A percentile compares a stretch with the other conserved stretches of the same genome.
phyloP scores from a whole-genome alignment of 305 asterid genomes.

The Euphrasia arctica region DNA sequence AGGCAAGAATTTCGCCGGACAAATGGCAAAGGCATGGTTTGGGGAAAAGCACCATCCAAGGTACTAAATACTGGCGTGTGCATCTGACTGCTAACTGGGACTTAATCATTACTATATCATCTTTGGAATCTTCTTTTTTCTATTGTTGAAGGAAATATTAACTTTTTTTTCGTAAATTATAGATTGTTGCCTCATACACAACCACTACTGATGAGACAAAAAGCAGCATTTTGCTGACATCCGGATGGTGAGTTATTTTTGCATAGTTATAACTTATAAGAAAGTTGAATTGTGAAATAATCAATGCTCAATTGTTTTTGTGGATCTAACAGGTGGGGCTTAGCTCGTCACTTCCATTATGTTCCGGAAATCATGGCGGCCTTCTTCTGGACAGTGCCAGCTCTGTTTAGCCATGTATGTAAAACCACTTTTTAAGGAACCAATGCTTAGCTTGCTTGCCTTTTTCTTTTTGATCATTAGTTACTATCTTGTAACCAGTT shows the following conservation, averaged over 20 bases:
- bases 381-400: constrained; percentile 93
- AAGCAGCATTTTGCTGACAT: constrained; percentile 76
- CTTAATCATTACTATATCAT: not conserved
- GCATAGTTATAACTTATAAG: not conserved
- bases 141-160: constrained; percentile 16
- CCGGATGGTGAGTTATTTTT: constrained; percentile 75
- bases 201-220: constrained; percentile 76
- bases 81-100: not conserved
- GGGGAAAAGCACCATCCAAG: constrained; percentile 99
- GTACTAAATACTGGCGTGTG: constrained; percentile 29
- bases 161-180: constrained; percentile 18
- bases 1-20: constrained; percentile 91
- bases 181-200: constrained; percentile 87
- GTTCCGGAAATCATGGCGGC: constrained; percentile 87
- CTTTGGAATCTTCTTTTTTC: not conserved
- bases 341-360: constrained; percentile 95
- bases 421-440: not conserved
- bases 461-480: not conserved
- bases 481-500: not conserved
- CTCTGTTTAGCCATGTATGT: constrained; percentile 80
- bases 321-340: constrained; percentile 77
- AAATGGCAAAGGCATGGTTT: constrained; percentile 79
- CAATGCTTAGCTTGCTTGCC: constrained; percentile 10
- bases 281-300: too few species aligned
- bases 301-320: not conserved